Percentiles rank a stretch among this genome's conserved stretches.
These are phyloP conservation scores for Aspergillus sparsus DNA, from an alignment of 495 filamentous ascomycete species.

Conservation along the genomic window DNA sequence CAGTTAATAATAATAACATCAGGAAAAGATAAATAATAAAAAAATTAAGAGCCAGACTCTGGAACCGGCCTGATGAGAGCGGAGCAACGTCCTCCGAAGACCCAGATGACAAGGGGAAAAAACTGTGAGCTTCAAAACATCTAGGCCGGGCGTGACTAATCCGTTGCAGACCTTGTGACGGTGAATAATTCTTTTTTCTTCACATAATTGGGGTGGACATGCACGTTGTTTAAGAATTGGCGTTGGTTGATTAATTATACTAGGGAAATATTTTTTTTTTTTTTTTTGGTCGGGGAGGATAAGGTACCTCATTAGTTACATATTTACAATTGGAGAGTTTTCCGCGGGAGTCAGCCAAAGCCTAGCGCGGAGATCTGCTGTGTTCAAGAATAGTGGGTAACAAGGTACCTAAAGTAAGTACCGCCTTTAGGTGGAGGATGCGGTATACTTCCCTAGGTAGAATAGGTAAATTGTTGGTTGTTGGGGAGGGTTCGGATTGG, in stretches of 20 bases:
- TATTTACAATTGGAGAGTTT: not conserved
- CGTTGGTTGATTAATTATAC: not conserved
- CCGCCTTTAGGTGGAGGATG: not conserved
- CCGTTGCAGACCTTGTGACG: not conserved
- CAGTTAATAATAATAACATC: not conserved
- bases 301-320: too few species aligned
- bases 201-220: not conserved
- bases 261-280: not conserved
- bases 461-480: too few species aligned
- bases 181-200: not conserved
- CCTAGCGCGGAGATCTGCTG: not conserved
- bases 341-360: slow-evolving; percentile 4
- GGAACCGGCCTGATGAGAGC: not conserved
- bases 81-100: not conserved
- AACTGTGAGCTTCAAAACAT: not conserved
- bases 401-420: not conserved
- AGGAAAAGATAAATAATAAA: too few species aligned
- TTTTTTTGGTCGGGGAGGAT: too few species aligned
- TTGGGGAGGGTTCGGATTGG: too few species aligned
- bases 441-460: not conserved
- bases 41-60: too few species aligned
- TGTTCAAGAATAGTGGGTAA: not conserved
- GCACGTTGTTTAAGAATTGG: not conserved
- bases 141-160: slow-evolving; percentile 3
- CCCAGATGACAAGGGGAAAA: not conserved